Conservation (phyloP, 2,329 filamentous ascomycete species). For the Fusarium tupiense region DNA sequence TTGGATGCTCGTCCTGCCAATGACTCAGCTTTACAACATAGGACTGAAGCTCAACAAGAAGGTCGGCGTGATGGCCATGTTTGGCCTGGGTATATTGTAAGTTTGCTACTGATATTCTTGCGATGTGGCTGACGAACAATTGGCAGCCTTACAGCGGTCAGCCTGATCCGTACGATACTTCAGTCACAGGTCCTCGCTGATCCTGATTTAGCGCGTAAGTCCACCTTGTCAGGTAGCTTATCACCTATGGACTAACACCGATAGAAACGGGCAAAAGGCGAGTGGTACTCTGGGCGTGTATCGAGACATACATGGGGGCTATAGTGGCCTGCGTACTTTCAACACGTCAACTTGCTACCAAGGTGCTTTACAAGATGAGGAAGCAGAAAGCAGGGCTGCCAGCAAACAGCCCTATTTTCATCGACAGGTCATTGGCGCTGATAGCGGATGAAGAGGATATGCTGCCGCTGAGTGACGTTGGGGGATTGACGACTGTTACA, state of each 20-base stretch:
- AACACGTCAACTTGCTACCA: neutral
- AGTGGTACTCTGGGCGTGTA: neutral
- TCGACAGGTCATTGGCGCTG: neutral
- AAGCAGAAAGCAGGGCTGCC: neutral
- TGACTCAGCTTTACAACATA: constrained; percentile 11
- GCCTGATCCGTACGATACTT: fast-evolving
- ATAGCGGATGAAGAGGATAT: neutral
- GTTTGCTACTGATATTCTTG: neutral
- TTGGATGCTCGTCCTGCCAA: constrained; percentile 21
- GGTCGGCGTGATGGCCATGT: neutral
- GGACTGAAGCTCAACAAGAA: neutral
- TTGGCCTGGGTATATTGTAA: constrained; percentile 7
- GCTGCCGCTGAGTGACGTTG: neutral
- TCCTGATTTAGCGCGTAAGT: neutral
- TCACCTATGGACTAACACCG: neutral
- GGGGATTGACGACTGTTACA: neutral
- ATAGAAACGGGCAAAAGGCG: fast-evolving
- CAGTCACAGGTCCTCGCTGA: fast-evolving
- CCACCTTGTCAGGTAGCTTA: fast-evolving
- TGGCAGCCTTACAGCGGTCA: neutral
- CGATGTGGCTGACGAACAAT: neutral
- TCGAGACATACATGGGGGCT: constrained; percentile 5
- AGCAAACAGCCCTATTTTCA: neutral
- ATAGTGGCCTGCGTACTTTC: constrained; percentile 1
- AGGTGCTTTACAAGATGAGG: neutral